Conservation (phyloP, 1,139 yeast species). For the Pichia sp. region DNA sequence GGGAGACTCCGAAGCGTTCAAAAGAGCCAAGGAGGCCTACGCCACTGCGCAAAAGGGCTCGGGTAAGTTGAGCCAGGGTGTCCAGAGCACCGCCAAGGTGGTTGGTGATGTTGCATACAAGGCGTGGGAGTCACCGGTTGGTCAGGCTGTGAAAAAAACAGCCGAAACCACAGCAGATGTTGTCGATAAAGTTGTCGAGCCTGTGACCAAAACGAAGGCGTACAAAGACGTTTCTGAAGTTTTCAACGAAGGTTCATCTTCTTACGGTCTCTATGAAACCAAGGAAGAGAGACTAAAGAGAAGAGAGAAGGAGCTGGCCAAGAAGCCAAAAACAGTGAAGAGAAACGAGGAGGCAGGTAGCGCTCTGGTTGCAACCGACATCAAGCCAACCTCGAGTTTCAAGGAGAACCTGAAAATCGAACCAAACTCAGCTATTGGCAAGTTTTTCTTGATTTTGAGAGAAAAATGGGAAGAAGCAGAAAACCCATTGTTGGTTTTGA, state of each 20-base stretch:
- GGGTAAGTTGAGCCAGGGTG: slow-evolving; percentile 78
- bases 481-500: slow-evolving; percentile 78
- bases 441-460: slow-evolving; percentile 55
- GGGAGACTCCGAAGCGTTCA: slow-evolving; percentile 92
- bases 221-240: slow-evolving; percentile 87
- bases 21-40: slow-evolving; percentile 89
- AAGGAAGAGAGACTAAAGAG: slow-evolving; percentile 77
- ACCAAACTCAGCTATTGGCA: slow-evolving; percentile 65
- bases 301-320: slow-evolving; percentile 63
- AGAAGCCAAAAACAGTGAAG: slow-evolving; percentile 60
- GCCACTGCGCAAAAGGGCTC: slow-evolving; percentile 77
- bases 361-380: slow-evolving; percentile 76
- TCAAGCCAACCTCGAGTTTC: slow-evolving; percentile 47
- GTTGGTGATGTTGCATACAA: slow-evolving; percentile 85
- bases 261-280: slow-evolving; percentile 90
- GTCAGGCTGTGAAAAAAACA: slow-evolving; percentile 79
- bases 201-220: slow-evolving; percentile 85
- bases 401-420: slow-evolving; percentile 68
- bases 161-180: slow-evolving; percentile 77
- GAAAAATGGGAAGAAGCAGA: slow-evolving; percentile 91
- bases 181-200: slow-evolving; percentile 85
- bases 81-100: slow-evolving; percentile 87
- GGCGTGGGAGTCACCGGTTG: slow-evolving; percentile 97
- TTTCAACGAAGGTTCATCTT: slow-evolving; percentile 85
- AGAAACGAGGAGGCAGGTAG: slow-evolving; percentile 86